Evolutionary conservation across 306 rosid species (phyloP).

Genomic region (Cajanus cajan): DNA sequence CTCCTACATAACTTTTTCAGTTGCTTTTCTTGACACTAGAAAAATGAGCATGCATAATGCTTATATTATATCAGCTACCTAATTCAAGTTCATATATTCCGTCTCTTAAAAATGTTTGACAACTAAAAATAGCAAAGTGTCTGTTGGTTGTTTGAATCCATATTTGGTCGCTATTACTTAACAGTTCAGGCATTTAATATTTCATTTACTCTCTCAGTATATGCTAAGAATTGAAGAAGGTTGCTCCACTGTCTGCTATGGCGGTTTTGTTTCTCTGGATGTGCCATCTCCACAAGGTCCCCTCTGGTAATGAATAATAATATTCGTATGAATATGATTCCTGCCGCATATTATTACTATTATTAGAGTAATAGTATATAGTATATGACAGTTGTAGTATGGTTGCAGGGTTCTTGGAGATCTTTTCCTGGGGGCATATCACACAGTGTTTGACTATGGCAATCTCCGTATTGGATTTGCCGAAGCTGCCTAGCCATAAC

Average conservation of each 20-base stretch:
- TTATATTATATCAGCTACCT: background rate
- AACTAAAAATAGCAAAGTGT: background rate
- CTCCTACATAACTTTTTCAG: background rate
- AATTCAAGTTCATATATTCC: background rate
- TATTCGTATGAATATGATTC: background rate
- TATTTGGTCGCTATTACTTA: background rate
- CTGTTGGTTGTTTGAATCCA: background rate
- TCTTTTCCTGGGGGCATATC: constrained; percentile 65
- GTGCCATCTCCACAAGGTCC: constrained; percentile 81
- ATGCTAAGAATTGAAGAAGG: constrained; percentile 57
- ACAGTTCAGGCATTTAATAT: background rate
- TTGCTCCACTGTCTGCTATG: constrained; percentile 51
- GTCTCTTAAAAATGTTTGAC: background rate
- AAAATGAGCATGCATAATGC: constrained; percentile 37
- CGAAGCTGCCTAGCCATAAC: constrained; percentile 36
- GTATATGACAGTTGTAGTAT: constrained; percentile 6
- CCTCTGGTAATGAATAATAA: constrained; percentile 48
- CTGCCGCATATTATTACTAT: background rate
- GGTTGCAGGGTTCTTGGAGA: constrained; percentile 53
- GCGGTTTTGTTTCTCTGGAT: constrained; percentile 65
- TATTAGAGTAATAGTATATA: background rate
- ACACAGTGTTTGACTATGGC: constrained; percentile 66
- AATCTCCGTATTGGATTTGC: constrained; percentile 63
- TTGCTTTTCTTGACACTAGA: constrained; percentile 37
- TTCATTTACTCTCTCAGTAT: constrained; percentile 46